phyloP scores from a whole-genome alignment of 495 filamentous ascomycete genomes.

The Letharia columbiana region DNA sequence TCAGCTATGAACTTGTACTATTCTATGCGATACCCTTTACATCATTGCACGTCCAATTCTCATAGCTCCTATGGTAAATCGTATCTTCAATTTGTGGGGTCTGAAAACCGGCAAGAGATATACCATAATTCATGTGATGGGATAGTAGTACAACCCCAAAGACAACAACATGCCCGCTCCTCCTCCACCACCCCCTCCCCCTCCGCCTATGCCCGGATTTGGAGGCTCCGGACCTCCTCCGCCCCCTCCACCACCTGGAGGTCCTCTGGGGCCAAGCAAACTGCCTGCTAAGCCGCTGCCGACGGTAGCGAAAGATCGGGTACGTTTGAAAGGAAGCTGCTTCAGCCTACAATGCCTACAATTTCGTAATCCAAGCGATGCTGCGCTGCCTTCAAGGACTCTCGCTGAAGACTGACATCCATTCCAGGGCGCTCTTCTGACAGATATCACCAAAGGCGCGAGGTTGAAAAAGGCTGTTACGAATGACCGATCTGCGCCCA shows the following conservation, averaged over 20 bases:
- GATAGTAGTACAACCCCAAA: neutral
- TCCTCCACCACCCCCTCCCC: slow-evolving; percentile 49
- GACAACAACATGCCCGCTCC: slow-evolving; percentile 46
- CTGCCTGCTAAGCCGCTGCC: slow-evolving; percentile 42
- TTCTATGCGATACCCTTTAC: neutral
- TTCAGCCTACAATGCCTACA: neutral
- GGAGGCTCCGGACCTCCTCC: slow-evolving; percentile 55
- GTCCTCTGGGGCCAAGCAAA: slow-evolving; percentile 30
- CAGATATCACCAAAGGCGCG: slow-evolving; percentile 79
- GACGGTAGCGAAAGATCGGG: slow-evolving; percentile 43
- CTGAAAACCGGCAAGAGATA: neutral
- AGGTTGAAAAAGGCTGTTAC: slow-evolving; percentile 79
- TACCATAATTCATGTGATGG: neutral
- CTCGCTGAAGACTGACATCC: slow-evolving; percentile 21
- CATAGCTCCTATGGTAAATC: neutral
- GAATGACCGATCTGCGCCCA: slow-evolving; percentile 88
- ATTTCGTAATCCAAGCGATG: neutral
- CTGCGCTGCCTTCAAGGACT: neutral
- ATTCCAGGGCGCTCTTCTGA: slow-evolving; percentile 71
- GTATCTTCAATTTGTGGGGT: neutral
- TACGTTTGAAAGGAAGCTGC: slow-evolving; percentile 32
- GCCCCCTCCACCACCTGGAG: slow-evolving; percentile 52
- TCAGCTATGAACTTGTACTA: neutral
- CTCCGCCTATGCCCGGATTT: slow-evolving; percentile 46
- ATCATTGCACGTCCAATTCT: neutral